Evolutionary conservation across 257 asterid species (phyloP).

Genomic region (Ligustrum vulgare): DNA sequence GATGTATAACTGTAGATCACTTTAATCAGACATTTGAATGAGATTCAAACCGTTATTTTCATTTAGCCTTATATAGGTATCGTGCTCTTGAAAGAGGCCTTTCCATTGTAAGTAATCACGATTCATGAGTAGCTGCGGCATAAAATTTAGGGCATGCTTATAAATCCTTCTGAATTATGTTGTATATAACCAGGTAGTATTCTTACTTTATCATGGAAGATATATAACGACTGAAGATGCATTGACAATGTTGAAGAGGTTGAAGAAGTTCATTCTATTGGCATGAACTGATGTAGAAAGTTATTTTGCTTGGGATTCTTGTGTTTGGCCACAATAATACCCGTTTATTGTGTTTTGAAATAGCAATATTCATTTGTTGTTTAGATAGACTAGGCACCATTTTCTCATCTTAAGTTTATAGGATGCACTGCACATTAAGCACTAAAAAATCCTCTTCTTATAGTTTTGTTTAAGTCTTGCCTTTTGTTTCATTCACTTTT

Average conservation of each 20-base stretch:
- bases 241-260: neutral
- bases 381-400: neutral
- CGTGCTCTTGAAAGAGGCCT: neutral
- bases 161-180: neutral
- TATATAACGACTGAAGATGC: neutral
- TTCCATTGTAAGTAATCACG: neutral
- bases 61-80: no score
- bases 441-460: slow-evolving; percentile 6
- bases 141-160: neutral
- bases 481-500: slow-evolving; percentile 13
- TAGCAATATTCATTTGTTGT: neutral
- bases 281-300: neutral
- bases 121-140: neutral
- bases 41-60: no score
- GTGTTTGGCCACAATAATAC: neutral
- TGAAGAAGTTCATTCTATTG: neutral
- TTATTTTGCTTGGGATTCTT: neutral
- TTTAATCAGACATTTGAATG: neutral
- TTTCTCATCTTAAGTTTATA: slow-evolving; percentile 3
- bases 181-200: neutral
- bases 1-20: neutral
- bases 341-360: neutral
- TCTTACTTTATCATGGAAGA: neutral
- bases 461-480: neutral
- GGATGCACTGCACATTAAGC: neutral